A percentile compares a stretch with the other conserved stretches of the same genome.
phyloP scores from a whole-genome alignment of 2,329 filamentous ascomycete genomes.

The Cladosporium colombiae region DNA sequence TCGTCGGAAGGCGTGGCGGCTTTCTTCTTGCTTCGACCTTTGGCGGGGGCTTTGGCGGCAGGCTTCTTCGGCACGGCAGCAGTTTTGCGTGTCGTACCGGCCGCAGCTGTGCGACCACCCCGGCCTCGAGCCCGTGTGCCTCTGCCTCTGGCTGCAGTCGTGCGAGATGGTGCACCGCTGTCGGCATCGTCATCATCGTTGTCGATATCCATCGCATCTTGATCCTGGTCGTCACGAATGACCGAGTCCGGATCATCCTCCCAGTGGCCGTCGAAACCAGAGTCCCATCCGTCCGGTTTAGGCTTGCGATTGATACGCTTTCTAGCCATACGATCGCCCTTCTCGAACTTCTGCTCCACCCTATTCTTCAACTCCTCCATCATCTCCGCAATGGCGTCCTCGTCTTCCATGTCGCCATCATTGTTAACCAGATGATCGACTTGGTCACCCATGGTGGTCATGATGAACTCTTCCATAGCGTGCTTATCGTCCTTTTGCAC shows the following conservation, averaged over 20 bases:
- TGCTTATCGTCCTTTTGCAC: slow-evolving; percentile 95
- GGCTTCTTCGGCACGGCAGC: slow-evolving; percentile 41
- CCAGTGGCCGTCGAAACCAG: slow-evolving; percentile 81
- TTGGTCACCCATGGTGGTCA: slow-evolving; percentile 46
- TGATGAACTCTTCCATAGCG: slow-evolving; percentile 65
- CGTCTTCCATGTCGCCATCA: slow-evolving; percentile 58
- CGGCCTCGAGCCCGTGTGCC: slow-evolving; percentile 48
- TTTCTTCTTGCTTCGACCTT: slow-evolving; percentile 43
- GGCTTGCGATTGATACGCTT: slow-evolving; percentile 51
- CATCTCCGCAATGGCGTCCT: slow-evolving; percentile 66
- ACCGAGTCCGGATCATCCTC: slow-evolving; percentile 72
- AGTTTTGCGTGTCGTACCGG: slow-evolving; percentile 44
- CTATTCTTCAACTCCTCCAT: slow-evolving; percentile 58
- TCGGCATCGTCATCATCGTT: slow-evolving; percentile 37
- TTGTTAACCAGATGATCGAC: slow-evolving; percentile 53
- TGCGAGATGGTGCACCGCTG: slow-evolving; percentile 36
- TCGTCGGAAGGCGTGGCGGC: slow-evolving; percentile 44
- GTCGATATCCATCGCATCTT: slow-evolving; percentile 51
- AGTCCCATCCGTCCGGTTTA: slow-evolving; percentile 81
- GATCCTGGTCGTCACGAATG: slow-evolving; percentile 51
- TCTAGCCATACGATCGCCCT: slow-evolving; percentile 61
- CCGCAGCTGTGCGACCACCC: slow-evolving; percentile 43
- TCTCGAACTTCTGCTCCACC: slow-evolving; percentile 71
- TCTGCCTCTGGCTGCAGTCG: slow-evolving; percentile 49
- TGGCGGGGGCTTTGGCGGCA: slow-evolving; percentile 25